Base-by-base conservation (phyloP, 768 basidiomycete genomes). In the Fistulinella prunicolor region DNA sequence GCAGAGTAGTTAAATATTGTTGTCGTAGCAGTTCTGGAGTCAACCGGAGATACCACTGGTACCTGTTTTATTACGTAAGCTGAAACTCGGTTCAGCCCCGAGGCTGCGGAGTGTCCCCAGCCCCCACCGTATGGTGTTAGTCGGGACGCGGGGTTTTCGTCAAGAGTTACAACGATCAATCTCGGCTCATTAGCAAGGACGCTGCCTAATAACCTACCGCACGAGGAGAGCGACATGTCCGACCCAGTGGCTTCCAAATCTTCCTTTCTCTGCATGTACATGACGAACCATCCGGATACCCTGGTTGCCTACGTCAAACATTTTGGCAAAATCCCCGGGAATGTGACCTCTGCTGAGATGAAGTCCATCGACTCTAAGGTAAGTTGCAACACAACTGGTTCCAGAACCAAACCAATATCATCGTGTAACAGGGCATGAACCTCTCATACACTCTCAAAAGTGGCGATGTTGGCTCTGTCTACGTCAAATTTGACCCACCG, bases 231-330 rank as follows among this genome's bases (percentile, higher is more conserved):
- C 36, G 20, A 30, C 51, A 84, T 85, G 83, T 56, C 79, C 7
- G 89, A 91, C 61, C 79, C 86, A 9, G 86, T 90, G 0, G 84
- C 85, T 12, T 80, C 81, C 10, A 86, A 85, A 57, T 88, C 88
- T 17, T 73, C 70, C 1, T 93, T 89, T 62, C 74, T 92, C 36
- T 79, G 80, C 63, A 86, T 82, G 79, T 93, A 92, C 72, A 92
- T 91, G 89, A 83, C 79, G 24, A 81, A 72, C 52, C 90, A 91
- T 58, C 86, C 86, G 0, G 89, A 91, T 60, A 91, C 89, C 2
- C 72, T 92, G 55, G 86, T 92, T 29, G 86, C 86, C 3, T 93
- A 90, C 56, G 86, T 85, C 35, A 86, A 83, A 54, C 79, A 85
- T 75, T 88, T 76, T 57, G 87, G 85, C 9, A 81, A 84, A 53